Evolutionary conservation across 140 eudicot species (phyloP), one percentile per base, ranked within the genome.

Genomic region (Erigeron philadelphicus): DNA sequence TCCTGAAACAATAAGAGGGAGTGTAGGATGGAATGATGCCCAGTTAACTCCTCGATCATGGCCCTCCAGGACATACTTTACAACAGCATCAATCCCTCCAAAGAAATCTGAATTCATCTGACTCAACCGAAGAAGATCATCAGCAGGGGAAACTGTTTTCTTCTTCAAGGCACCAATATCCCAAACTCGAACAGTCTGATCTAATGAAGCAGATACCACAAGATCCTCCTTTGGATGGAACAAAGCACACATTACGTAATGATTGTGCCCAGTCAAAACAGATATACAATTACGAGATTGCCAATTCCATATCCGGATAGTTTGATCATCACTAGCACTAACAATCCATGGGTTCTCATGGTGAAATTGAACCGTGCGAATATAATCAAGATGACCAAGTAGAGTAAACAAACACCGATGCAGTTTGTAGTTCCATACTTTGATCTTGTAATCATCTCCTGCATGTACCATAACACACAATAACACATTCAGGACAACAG

Each of bases 81-180:
- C 98, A 78, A 93, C 98, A 83, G 98, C 98, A 84, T 93, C 98
- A 68, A 93, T 88, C 21, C 98, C 98, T 18, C 98, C 98, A 70
- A 93, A 93, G 78, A 93, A 85, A 71, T 93, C 98, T 0, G 95
- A 55, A 52, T 93, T 93, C 95, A 93, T 89, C 77, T 89, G 96
- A 77, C 96, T 83, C 61, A 93, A 69, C 19, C 95, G 83, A 79
- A 89, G 75, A 9, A 93, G 71, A 67, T 93, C 98, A 83, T 93
- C 98, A 70, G 93, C 93, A 73, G 96, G 96, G 66, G 98, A 87
- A 12, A 73, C 96, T 8, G 90, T 55, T 71, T 89, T 93, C 87
- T 93, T 93, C 82, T 82, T 89, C 64, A 93, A 77, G 55, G 98
- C 80, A 50, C 95, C 95, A 76, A 93, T 89, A 79, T 93, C 98